Percentiles rank a stretch among this genome's conserved stretches.
phyloP scores from a whole-genome alignment of 176 grass and related monocot species.

The Aegilops tauschii region DNA sequence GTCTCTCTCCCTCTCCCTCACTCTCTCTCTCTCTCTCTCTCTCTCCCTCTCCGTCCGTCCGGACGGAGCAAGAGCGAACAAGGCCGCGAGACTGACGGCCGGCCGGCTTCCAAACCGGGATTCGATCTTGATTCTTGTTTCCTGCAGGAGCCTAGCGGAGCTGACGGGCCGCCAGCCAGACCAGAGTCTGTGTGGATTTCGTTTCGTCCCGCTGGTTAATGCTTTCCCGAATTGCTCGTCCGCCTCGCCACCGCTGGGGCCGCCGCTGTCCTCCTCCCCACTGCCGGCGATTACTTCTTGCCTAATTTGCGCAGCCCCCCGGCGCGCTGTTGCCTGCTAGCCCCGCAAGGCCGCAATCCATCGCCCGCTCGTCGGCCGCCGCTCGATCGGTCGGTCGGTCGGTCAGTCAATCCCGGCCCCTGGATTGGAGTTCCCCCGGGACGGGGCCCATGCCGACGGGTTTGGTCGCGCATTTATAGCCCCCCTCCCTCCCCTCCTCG shows the following conservation, averaged over 20 bases:
- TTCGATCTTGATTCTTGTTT: neutral
- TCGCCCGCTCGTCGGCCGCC: conserved; percentile 17
- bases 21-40: neutral
- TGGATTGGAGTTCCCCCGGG: neutral
- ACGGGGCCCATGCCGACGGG: neutral
- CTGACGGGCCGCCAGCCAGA: too few species aligned
- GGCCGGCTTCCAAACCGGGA: conserved; percentile 8
- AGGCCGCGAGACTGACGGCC: neutral
- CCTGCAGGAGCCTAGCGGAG: too few species aligned
- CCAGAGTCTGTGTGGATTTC: neutral
- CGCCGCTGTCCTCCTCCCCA: neutral
- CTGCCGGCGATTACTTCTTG: conserved; percentile 19
- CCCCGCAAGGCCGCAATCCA: conserved; percentile 1
- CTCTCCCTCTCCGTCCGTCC: neutral
- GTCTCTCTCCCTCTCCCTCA: neutral
- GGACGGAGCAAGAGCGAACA: neutral
- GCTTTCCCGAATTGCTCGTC: conserved; percentile 8
- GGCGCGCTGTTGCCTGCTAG: conserved; percentile 6
- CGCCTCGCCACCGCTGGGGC: neutral
- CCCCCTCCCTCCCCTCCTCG: neutral
- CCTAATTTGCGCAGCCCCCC: neutral
- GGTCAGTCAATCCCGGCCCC: neutral
- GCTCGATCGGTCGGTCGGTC: conserved; percentile 12
- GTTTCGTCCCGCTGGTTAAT: neutral
- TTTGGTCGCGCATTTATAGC: conserved; percentile 44